Base-by-base conservation (phyloP, 768 basidiomycete genomes). In the Suillus placidus region DNA sequence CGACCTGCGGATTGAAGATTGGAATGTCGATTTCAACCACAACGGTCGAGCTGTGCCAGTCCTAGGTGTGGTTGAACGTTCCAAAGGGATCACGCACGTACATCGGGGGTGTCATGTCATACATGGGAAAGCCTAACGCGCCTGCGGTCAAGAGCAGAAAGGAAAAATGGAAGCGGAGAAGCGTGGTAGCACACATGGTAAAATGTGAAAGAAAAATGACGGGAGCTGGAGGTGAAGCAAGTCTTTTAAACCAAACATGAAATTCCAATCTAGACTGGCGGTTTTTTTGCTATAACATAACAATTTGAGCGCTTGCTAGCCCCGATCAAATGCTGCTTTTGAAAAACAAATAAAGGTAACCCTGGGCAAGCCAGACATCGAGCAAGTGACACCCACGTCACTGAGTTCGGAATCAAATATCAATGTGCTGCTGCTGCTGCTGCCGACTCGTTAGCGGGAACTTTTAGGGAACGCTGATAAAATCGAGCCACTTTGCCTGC, bases 41-140 rank as follows among this genome's bases (percentile, higher is more conserved):
- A 14, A 16, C 35, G 35, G n/a, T 57, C n/a, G 56, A 57, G n/a
- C 58, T 60, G 30, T 30, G 6, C 26, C 57, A 58, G 16, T 30
- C 37, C 57, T 55, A 35, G 34, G 20, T 55, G 32, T 55, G 34
- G 54, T n/a, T 55, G 12, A 34, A n/a, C 12, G 12, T 55, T 55
- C 54, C 20, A 13, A 35, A 55, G 34, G 34, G 54, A 55, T 35
- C 32, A n/a, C 12, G 20, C 20, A 55, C 54, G 20, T 55, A 55
- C 54, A 34, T 55, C 34, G 34, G 1, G 54, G 34, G 20, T 13
- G 20, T 6, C 34, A 12, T 35, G 4, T 47, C 63, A 56, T 64
- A 35, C 14, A 70, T 30, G 42, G 74, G 72, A 0, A 38, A 67
- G 18, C 67, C 38, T 40, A 76, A 14, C 6, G 69, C 38, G 55